Evolutionary conservation across 176 grass and related monocot genomes (phyloP).

Genomic region (Musa troglodytarum): DNA sequence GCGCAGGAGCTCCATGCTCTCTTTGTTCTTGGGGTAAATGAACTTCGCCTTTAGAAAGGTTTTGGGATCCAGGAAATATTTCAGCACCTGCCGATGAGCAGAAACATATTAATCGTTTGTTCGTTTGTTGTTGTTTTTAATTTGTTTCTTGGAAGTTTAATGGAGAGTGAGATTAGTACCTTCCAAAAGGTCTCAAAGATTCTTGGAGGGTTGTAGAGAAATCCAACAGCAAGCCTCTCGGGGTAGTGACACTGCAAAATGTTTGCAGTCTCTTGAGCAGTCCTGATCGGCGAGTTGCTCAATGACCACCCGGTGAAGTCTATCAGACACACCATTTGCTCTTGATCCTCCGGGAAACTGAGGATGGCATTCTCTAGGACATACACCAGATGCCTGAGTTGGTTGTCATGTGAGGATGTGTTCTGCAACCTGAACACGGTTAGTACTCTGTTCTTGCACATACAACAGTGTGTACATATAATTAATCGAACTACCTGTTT

Average conservation of each 20-base stretch:
- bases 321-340: slow-evolving; percentile 75
- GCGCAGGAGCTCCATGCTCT: slow-evolving; percentile 56
- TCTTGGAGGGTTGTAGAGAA: slow-evolving; percentile 71
- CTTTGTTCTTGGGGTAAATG: slow-evolving; percentile 49
- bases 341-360: slow-evolving; percentile 54
- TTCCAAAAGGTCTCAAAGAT: slow-evolving; percentile 81
- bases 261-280: slow-evolving; percentile 38
- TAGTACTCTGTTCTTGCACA: too few relatives aligned
- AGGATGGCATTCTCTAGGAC: slow-evolving; percentile 67
- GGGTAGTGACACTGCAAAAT: slow-evolving; percentile 84
- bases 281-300: slow-evolving; percentile 61
- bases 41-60: slow-evolving; percentile 52
- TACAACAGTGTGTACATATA: too few relatives aligned
- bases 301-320: slow-evolving; percentile 89
- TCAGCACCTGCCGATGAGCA: slow-evolving; percentile 34
- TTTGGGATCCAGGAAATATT: slow-evolving; percentile 59
- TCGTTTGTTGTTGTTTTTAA: not conserved
- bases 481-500: slow-evolving; percentile 35
- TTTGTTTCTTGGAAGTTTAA: not conserved
- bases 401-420: slow-evolving; percentile 49
- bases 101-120: too few relatives aligned
- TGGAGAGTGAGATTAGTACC: slow-evolving; percentile 17
- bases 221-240: slow-evolving; percentile 48
- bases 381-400: slow-evolving; percentile 55
- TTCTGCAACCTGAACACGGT: slow-evolving; percentile 37